phyloP scores from a whole-genome alignment of 169 alveolate genomes.

The Condylostoma magnum region DNA sequence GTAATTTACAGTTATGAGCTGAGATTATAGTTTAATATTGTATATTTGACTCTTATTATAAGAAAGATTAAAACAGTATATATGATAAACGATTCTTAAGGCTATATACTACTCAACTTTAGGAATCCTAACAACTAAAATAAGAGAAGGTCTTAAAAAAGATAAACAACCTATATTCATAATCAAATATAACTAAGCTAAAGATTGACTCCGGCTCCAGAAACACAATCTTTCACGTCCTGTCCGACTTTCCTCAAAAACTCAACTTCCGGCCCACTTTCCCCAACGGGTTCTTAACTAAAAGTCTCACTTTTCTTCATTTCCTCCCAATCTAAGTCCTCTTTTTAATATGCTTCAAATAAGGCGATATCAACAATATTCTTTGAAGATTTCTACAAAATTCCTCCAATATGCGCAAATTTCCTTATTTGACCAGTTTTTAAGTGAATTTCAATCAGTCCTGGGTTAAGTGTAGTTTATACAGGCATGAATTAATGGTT shows the following conservation, averaged over 20 bases:
- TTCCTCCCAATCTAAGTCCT: slow-evolving; percentile 28
- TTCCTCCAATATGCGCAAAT: slow-evolving; percentile 10
- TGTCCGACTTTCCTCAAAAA: slow-evolving; percentile 1
- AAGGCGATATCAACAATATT: slow-evolving; percentile 22
- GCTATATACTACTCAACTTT: too few species aligned
- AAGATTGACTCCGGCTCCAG: background rate
- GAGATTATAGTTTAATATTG: too few species aligned
- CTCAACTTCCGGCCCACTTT: background rate
- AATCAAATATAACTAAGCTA: background rate
- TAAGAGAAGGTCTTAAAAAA: too few species aligned
- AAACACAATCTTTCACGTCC: background rate
- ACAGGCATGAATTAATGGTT: background rate
- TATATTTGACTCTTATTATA: too few species aligned
- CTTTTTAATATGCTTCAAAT: slow-evolving; percentile 25
- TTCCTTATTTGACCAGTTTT: slow-evolving; percentile 3
- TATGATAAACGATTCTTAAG: too few species aligned
- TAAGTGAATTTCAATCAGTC: slow-evolving; percentile 11
- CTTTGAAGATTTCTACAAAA: slow-evolving; percentile 16
- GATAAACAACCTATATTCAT: too few species aligned
- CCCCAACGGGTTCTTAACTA: slow-evolving; percentile 13
- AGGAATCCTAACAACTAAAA: too few species aligned
- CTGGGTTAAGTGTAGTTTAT: slow-evolving; percentile 14
- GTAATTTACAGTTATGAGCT: too few species aligned
- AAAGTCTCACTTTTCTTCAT: slow-evolving; percentile 25
- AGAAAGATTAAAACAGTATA: too few species aligned